phyloP scores from a whole-genome alignment of 208 protist species.

The Giardia muris region DNA sequence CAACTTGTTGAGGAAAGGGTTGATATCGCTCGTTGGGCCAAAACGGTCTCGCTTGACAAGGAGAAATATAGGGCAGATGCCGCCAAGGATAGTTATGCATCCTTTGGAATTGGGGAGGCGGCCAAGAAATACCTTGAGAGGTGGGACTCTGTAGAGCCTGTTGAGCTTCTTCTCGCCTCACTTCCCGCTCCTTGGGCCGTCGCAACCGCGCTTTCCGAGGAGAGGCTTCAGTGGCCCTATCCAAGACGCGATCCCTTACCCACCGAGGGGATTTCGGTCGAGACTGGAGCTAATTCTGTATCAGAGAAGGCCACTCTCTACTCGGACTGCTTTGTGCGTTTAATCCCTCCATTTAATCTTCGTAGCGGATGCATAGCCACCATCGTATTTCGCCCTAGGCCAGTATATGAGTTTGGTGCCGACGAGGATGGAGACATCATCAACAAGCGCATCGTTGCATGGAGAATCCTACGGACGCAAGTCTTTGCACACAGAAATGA shows the following conservation, averaged over 20 bases:
- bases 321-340: conserved; percentile 3
- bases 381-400: neutral
- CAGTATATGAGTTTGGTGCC: neutral
- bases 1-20: neutral
- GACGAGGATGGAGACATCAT: conserved; percentile 4
- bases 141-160: conserved; percentile 20
- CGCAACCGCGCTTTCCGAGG: neutral
- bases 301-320: conserved; percentile 3
- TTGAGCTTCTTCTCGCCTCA: neutral
- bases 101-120: neutral
- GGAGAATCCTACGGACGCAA: neutral
- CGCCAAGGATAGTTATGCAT: neutral
- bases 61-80: neutral
- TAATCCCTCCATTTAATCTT: neutral
- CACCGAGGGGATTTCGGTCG: neutral
- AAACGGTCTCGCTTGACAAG: neutral
- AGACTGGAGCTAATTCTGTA: neutral
- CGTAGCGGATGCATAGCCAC: neutral
- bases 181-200: conserved; percentile 13
- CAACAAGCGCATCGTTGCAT: neutral
- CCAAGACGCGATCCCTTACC: neutral
- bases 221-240: neutral
- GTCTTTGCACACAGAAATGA: neutral
- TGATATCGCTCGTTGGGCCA: neutral
- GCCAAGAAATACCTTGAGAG: neutral